A percentile compares a stretch with the other conserved stretches of the same genome.
These are phyloP conservation scores for Clarireedia sp. DNA, from an alignment of 2,329 filamentous ascomycete species.

Conservation along the genomic window DNA sequence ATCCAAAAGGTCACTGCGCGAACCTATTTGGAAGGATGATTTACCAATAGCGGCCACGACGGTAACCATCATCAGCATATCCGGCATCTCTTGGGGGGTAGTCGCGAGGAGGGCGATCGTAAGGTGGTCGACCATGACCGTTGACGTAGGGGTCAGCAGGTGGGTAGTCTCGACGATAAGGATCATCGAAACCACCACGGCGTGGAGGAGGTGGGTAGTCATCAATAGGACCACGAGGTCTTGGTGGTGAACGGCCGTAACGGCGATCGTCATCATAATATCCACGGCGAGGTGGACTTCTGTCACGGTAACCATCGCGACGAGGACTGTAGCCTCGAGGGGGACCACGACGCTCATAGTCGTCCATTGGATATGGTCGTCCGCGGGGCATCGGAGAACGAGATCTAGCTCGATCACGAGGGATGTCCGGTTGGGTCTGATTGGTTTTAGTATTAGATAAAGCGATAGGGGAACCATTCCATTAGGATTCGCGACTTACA, in stretches of 20 bases:
- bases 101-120: conserved; percentile 38
- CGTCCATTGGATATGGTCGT: conserved; percentile 65
- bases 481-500: conserved; percentile 45
- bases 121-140: conserved; percentile 40
- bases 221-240: conserved; percentile 61
- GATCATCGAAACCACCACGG: conserved; percentile 66
- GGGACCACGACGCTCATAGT: conserved; percentile 77
- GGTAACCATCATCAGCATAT: conserved; percentile 26
- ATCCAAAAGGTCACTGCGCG: conserved; percentile 1
- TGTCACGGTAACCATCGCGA: conserved; percentile 75
- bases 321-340: conserved; percentile 81
- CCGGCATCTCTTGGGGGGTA: conserved; percentile 28
- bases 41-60: conserved; percentile 29
- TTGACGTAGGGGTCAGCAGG: conserved; percentile 48
- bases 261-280: conserved; percentile 78
- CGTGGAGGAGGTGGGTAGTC: conserved; percentile 63
- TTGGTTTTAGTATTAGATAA: conserved; percentile 22
- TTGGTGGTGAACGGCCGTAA: conserved; percentile 75
- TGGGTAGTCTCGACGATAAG: conserved; percentile 63
- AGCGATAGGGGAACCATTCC: conserved; percentile 13
- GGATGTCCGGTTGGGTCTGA: conserved; percentile 73
- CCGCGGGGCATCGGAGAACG: conserved; percentile 61
- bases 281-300: conserved; percentile 71
- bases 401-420: conserved; percentile 63
- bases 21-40: conserved; percentile 9